Evolutionary conservation across 139 green algal genomes (phyloP), one percentile per base, ranked within the genome.

Genomic region (Asterochloris sp.): DNA sequence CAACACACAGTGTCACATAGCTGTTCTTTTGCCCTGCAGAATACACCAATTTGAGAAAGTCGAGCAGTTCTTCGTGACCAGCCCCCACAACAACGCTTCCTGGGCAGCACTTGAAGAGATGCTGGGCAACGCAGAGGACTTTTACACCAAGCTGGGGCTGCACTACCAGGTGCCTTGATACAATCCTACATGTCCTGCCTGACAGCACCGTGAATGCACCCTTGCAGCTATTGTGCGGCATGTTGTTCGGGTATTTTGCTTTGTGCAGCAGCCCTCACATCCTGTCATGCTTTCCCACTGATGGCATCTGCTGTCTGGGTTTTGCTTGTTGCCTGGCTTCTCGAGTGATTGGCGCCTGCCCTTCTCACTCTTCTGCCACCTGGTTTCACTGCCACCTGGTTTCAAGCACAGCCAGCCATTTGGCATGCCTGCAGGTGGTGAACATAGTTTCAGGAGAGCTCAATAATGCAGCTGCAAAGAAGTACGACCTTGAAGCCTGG

Each of bases 1-100:
- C 54, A 8, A 54, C 28, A 78, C 74, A 62, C 17, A 73, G 24
- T 17, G 11, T 69, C 8, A 28, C 29, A 15, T 69, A 8, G 21
- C 11, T 27, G 60, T 13, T 27, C 2, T 78, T 47, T n/a, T 66
- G 13, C 11, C 47, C 2, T 78, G 78, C 87, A 92, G 89, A 74
- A 94, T 98, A 82, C 96, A 98, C 91, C 96, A 98, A 87, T 98
- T 98, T 89, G 96, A 99, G 84, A 99, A 99, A 89, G 94, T 99
- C 78, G 97, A 99, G 93, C 97, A 99, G 91, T 99, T 99, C 85
- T 89, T 94, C 78, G 94, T 99, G 62, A 92, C 89, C 64, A 92
- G 86, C 17, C 92, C 94, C 12, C 85, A 97, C 69, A 95, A 92
- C 83, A 92, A 97, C 80, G 87, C 89, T 68, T 95, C 87, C 67